Base-by-base conservation (phyloP, 1,139 yeast species). In the Geotrichum phurueaensis region DNA sequence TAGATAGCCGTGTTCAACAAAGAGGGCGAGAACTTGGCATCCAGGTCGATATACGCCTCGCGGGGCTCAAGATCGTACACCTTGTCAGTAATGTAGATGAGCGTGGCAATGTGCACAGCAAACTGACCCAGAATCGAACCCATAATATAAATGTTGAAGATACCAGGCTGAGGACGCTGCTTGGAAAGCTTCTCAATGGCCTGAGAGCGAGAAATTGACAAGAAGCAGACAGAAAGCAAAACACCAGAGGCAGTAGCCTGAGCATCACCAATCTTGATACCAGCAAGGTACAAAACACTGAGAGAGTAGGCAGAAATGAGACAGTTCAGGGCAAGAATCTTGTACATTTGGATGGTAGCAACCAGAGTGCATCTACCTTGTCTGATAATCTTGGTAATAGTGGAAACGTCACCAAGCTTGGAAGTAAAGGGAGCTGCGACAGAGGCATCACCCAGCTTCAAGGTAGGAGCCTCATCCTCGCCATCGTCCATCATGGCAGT, bases 371-470 rank as follows among this genome's bases (percentile, higher is more conserved):
- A 90, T 78, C 99, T 91, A 68, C 99, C 99, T 81, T 95, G 98
- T 77, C 99, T 92, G 68, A 94, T 84, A 67, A 94, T 89, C 71
- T 91, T 87, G 59, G 96, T 89, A 62, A 95, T 97, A 60, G 99
- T 87, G 61, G 94, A 84, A 56, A 95, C 99, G 72, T 88, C 89
- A 47, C 97, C 84, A 67, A 94, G 83, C 73, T 94, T 94, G 31
- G 98, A 92, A 22, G 99, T 94, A 73, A 94, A 91, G 54, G 99
- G 99, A 49, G 99, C 99, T 61, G 99, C 99, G 69, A 95, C 97
- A 31, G 98, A 92, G 10, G 99, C 99, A 78, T 94, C 99, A 70
- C 99, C 99, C 61, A 94, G 81, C 74, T 94, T 95, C 76, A 94
- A 82, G 55, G 89, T 85, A 62, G 99, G 99, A 0, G 95, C 96